These are phyloP conservation scores for Fraxinus cuspidata DNA, from an alignment of 257 asterid genomes.

Conservation along the genomic window DNA sequence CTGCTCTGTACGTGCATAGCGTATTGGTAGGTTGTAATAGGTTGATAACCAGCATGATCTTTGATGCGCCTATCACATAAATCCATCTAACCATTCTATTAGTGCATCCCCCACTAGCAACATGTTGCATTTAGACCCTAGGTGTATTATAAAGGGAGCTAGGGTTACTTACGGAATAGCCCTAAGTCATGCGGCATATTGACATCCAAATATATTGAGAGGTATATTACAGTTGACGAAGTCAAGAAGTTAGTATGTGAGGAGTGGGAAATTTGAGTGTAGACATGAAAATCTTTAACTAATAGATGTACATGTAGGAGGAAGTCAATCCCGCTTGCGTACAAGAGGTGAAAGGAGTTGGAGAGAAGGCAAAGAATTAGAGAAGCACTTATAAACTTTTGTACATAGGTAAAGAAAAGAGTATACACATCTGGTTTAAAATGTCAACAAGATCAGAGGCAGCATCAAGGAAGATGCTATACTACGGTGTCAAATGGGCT, in stretches of 20 bases:
- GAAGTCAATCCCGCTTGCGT: neutral
- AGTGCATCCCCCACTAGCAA: neutral
- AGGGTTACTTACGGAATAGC: neutral
- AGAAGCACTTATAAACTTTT: neutral
- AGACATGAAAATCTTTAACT: neutral
- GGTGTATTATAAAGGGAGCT: neutral
- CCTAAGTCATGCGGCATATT: neutral
- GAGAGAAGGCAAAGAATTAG: neutral
- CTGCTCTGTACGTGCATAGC: neutral
- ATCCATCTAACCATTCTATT: neutral
- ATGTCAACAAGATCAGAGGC: no score
- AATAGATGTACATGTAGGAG: neutral
- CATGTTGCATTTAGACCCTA: neutral
- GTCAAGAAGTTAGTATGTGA: neutral
- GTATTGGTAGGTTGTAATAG: neutral
- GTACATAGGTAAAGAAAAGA: neutral
- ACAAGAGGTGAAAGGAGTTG: neutral
- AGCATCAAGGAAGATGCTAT: neutral
- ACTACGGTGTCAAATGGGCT: neutral
- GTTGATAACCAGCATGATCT: neutral
- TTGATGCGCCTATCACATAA: neutral
- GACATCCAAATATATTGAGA: neutral
- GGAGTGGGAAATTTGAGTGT: neutral
- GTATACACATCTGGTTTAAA: neutral
- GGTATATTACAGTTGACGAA: no score